These are phyloP conservation scores for Fusarium domesticum DNA, from an alignment of 2,329 filamentous ascomycete genomes.

Conservation along the genomic window DNA sequence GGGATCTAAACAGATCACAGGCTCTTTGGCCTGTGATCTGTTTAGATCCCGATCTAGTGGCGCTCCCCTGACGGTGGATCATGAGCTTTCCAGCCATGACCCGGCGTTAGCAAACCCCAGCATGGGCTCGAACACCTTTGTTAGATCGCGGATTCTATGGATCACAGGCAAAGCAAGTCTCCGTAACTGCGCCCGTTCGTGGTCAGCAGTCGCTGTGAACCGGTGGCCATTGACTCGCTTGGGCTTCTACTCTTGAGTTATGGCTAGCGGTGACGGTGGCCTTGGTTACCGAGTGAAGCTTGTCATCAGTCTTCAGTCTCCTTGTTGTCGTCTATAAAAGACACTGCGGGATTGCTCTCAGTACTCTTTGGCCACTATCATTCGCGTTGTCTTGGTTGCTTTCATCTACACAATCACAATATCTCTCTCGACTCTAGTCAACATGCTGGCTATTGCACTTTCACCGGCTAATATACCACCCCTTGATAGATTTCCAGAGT, in stretches of 20 bases:
- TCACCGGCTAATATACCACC: slow-evolving; percentile 41
- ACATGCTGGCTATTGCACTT: slow-evolving; percentile 37
- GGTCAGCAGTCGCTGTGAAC: slow-evolving; percentile 18
- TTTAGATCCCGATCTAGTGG: slow-evolving; percentile 28
- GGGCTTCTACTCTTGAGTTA: not conserved
- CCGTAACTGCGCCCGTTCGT: slow-evolving; percentile 10
- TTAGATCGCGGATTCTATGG: slow-evolving; percentile 9
- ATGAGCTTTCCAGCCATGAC: slow-evolving; percentile 9
- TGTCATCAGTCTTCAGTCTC: slow-evolving; percentile 5
- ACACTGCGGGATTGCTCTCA: slow-evolving; percentile 2
- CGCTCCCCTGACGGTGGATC: slow-evolving; percentile 8
- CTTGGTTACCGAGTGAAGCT: slow-evolving; percentile 10
- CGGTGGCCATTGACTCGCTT: not conserved
- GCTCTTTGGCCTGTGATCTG: slow-evolving; percentile 6
- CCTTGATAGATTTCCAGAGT: slow-evolving; percentile 45
- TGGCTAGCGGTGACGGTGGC: slow-evolving; percentile 1
- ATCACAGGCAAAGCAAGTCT: slow-evolving; percentile 19
- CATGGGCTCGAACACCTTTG: slow-evolving; percentile 8
- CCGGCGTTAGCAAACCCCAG: slow-evolving; percentile 2
- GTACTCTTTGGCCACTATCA: slow-evolving; percentile 6
- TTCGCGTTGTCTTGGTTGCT: slow-evolving; percentile 12
- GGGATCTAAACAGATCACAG: no score
- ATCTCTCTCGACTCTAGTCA: slow-evolving; percentile 19
- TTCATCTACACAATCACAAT: slow-evolving; percentile 9
- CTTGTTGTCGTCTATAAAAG: slow-evolving; percentile 22